Evolutionary conservation across 805 yeast species (phyloP), one percentile per base, ranked within the genome.

Genomic region (Cyberlindnera petersonii): DNA sequence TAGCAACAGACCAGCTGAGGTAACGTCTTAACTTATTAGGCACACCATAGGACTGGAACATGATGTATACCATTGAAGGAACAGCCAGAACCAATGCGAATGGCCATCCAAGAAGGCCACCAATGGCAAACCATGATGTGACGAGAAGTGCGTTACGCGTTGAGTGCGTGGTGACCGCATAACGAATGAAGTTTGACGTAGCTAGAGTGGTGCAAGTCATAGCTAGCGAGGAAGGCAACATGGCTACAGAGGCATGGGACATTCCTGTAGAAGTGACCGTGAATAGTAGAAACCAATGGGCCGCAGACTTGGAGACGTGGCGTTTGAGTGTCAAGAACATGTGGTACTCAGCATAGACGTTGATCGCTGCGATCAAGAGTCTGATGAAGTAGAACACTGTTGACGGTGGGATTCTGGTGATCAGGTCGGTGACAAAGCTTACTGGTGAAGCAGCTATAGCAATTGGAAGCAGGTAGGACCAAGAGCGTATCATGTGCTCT

Each of bases 21-120:
- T 42, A 53, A 22, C 54, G 42, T 9, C 34, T 33, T 9, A 43
- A 27, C 39, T 46, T 48, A 22, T 33, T 27, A 2, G 24, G 21
- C 5, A 21, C 23, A 9, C 14, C 18, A 15, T 20, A 28, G 9
- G 40, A 37, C 21, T 33, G 34, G 17, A 10, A 43, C 10, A 61
- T 44, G 4, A 52, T 55, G 22, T 49, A 34, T 4, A 36, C n/a
- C 30, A 41, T 34, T 3, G 46, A 33, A 6, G 96, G 93, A 2
- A 74, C 47, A 2, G 79, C 78, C 40, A 87, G 59, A 0, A 73
- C 78, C 40, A 86, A 60, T 0, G 82, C 75, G 59, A 89, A 91
- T 1, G 97, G 97, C 97, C 97, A 91, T 2, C 97, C 97, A 22
- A 84, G 46, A 2, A 89, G 53, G 0, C 91, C 91, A 5, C 88